Percentiles rank a stretch among this genome's conserved stretches.
phyloP scores from a whole-genome alignment of 23 red algal species.

The Agarophyton chilense region DNA sequence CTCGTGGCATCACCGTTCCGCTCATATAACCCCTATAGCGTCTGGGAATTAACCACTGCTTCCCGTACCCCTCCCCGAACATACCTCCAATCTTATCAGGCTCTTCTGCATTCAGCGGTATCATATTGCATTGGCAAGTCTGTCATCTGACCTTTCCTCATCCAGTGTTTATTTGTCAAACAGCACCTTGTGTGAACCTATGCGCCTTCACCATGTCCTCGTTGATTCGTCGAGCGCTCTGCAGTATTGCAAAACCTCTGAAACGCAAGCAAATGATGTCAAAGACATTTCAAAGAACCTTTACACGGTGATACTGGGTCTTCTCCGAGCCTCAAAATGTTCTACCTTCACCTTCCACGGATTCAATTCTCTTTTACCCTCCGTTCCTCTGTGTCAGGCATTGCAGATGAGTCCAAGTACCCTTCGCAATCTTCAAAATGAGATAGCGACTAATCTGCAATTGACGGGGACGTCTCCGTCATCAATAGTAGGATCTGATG shows the following conservation, averaged over 20 bases:
- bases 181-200: not conserved
- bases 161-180: not conserved
- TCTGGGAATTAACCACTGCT: not conserved
- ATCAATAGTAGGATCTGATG: not conserved
- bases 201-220: constrained; percentile 22
- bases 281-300: not conserved
- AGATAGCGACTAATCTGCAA: constrained; percentile 3
- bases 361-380: constrained; percentile 2
- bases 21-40: not conserved
- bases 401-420: constrained; percentile 12
- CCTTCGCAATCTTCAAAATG: not conserved
- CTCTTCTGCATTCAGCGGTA: not conserved
- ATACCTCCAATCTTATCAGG: not conserved
- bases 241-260: not conserved
- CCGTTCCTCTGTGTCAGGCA: not conserved
- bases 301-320: not conserved
- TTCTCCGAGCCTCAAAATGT: not conserved
- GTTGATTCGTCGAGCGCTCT: not conserved
- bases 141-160: not conserved
- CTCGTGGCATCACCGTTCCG: not conserved
- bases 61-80: not conserved
- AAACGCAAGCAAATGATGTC: not conserved
- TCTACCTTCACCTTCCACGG: not conserved
- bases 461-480: not conserved
- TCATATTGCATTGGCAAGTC: not conserved